phyloP scores from a whole-genome alignment of 345 rosid species.

The Corchorus capsularis region DNA sequence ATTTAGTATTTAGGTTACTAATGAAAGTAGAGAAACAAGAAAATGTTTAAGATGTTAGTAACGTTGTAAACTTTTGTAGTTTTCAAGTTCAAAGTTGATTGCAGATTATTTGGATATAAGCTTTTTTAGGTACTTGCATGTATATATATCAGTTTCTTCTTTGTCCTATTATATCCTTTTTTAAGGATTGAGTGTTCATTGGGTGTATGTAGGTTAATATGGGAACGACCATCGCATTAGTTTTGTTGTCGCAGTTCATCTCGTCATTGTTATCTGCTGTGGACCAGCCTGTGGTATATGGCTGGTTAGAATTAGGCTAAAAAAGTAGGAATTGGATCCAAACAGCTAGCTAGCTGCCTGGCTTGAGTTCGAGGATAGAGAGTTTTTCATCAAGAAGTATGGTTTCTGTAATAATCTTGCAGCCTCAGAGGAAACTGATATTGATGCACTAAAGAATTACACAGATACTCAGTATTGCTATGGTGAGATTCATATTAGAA shows the following conservation, averaged over 20 bases:
- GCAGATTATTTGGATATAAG: background rate
- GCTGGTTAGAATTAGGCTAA: conserved; percentile 63
- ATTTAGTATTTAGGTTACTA: background rate
- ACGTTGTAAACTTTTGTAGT: background rate
- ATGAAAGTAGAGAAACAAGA: background rate
- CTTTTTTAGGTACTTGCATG: background rate
- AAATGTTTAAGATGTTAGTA: background rate
- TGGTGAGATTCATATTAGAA: conserved; percentile 91
- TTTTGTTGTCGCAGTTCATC: conserved; percentile 43
- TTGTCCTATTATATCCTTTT: background rate
- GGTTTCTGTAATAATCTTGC: conserved; percentile 33
- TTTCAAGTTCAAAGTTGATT: background rate
- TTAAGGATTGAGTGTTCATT: conserved; percentile 3
- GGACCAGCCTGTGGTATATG: conserved; percentile 25
- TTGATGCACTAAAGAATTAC: conserved; percentile 73
- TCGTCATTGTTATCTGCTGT: conserved; percentile 40
- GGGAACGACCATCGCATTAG: conserved; percentile 36
- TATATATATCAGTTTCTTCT: background rate
- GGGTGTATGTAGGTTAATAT: conserved; percentile 47
- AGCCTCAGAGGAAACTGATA: conserved; percentile 48
- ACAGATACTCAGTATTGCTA: conserved; percentile 95
- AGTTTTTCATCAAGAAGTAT: conserved; percentile 36
- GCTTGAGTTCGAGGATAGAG: conserved; percentile 49
- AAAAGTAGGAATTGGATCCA: conserved; percentile 63
- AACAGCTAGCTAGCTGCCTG: conserved; percentile 58